Evolutionary conservation across 2,329 filamentous ascomycete genomes (phyloP), one percentile per base, ranked within the genome.

Genomic region (Didymosphaeria variabile): DNA sequence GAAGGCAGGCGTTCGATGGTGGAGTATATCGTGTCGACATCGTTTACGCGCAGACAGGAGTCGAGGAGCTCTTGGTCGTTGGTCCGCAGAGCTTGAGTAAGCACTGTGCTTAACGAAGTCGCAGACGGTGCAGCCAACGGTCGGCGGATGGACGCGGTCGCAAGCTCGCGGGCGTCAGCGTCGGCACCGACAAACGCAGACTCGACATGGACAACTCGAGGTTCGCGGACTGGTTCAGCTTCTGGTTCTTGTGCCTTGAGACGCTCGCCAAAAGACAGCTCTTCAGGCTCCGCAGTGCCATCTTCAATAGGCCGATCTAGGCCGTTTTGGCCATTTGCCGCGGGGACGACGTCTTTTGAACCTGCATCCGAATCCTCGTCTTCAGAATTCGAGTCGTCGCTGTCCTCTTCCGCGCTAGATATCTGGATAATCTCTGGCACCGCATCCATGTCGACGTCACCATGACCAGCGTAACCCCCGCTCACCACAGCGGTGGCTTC

Each of bases 1-100:
- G 93, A 97, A 70, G 97, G 93, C 61, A 98, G 87, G 57, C 93
- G 88, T 79, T 97, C 92, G 70, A 99, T 93, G 42, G 95, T 99
- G 69, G 91, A 89, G 75, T 91, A 90, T 67, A 99, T 90, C 64
- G 90, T 94, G 65, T 85, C 82, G 49, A 89, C 80, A 75, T 97
- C 92, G 57, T 87, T 89, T 17, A 90, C 90, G 72, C 93, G 91
- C 71, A 99, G 88, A 79, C 94, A 98, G 0, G 92, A 93, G 82
- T 98, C 94, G 70, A 99, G 89, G 55, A 97, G 90, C 65, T 91
- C 89, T 64, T 87, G 86, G 81, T 99, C 95, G 79, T 97, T 95
- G 63, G 94, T 97, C 72, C 91, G 91, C 59, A 99, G 89, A 6
- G 95, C 93, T 79, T 98, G 94, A 15, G 93, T 90, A 61, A 99